Percentiles rank a stretch among this genome's conserved stretches.
phyloP scores from a whole-genome alignment of 306 rosid species.

The Amphicarpaea edgeworthii region DNA sequence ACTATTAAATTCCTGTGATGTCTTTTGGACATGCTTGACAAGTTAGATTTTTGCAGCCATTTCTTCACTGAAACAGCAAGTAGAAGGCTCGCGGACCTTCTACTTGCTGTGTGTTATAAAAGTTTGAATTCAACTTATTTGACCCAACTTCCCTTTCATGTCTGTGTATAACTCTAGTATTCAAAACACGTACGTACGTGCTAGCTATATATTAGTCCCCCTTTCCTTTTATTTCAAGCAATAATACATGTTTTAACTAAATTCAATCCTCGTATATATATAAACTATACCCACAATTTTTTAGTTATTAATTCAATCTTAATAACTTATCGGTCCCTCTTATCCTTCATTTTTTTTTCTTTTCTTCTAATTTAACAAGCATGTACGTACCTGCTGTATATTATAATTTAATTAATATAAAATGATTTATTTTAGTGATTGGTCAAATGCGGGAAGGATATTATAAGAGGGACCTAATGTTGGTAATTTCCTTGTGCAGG shows the following conservation, averaged over 20 bases:
- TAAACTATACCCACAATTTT: not conserved
- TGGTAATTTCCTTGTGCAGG: slow-evolving; percentile 62
- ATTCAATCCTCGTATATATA: not conserved
- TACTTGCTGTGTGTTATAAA: slow-evolving; percentile 31
- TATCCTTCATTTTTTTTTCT: not conserved
- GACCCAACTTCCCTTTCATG: slow-evolving; percentile 39
- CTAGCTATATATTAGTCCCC: not conserved
- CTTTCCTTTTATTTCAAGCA: not conserved
- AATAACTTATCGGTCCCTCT: not conserved
- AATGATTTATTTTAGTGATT: slow-evolving; percentile 29
- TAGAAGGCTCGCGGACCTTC: slow-evolving; percentile 76
- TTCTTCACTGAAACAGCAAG: slow-evolving; percentile 84
- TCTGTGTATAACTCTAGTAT: not conserved
- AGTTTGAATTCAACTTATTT: slow-evolving; percentile 46
- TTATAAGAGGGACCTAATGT: slow-evolving; percentile 18
- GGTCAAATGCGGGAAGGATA: slow-evolving; percentile 17
- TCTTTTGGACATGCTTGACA: slow-evolving; percentile 27
- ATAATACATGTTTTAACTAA: not conserved
- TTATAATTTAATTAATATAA: not conserved
- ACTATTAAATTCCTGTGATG: slow-evolving; percentile 34
- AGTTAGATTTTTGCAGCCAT: slow-evolving; percentile 70
- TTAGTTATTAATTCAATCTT: not conserved
- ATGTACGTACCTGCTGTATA: slow-evolving; percentile 12
- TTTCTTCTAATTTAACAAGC: slow-evolving; percentile 4
- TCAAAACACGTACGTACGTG: not conserved